These are phyloP conservation scores for Mycena vitilis DNA, from an alignment of 768 basidiomycete genomes.

Conservation along the genomic window DNA sequence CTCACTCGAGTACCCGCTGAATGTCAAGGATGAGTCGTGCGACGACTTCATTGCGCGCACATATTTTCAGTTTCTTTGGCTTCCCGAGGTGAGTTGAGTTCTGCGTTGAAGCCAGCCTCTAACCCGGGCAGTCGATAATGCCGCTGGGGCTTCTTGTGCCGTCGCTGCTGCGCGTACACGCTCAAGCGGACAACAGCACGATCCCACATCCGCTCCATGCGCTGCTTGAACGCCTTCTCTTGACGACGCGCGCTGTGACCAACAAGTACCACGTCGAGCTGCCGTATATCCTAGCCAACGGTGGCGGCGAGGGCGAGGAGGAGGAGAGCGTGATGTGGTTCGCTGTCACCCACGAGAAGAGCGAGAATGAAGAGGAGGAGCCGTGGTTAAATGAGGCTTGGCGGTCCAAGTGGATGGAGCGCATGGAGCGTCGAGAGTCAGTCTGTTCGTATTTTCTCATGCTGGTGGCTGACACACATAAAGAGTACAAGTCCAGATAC, in stretches of 20 bases:
- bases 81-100: conserved; percentile 67
- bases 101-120: conserved; percentile 19
- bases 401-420: conserved; percentile 66
- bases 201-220: conserved; percentile 66
- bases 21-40: conserved; percentile 55
- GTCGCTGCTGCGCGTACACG: conserved; percentile 63
- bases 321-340: conserved; percentile 88
- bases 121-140: conserved; percentile 71
- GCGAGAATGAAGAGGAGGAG: conserved; percentile 47
- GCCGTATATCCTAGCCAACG: conserved; percentile 66
- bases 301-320: conserved; percentile 69
- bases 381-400: conserved; percentile 66
- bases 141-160: conserved; percentile 68
- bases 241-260: conserved; percentile 63
- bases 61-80: conserved; percentile 83
- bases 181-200: conserved; percentile 44
- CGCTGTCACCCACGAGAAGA: conserved; percentile 70
- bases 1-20: conserved; percentile 68
- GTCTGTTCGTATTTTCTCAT: conserved; percentile 31
- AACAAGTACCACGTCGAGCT: conserved; percentile 78
- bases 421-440: conserved; percentile 78
- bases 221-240: conserved; percentile 70
- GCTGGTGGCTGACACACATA: conserved; percentile 6
- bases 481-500: conserved; percentile 82
- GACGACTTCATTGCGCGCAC: conserved; percentile 71